These are phyloP conservation scores for Kodamaea restingae DNA, from an alignment of 805 yeast genomes.

Conservation along the genomic window DNA sequence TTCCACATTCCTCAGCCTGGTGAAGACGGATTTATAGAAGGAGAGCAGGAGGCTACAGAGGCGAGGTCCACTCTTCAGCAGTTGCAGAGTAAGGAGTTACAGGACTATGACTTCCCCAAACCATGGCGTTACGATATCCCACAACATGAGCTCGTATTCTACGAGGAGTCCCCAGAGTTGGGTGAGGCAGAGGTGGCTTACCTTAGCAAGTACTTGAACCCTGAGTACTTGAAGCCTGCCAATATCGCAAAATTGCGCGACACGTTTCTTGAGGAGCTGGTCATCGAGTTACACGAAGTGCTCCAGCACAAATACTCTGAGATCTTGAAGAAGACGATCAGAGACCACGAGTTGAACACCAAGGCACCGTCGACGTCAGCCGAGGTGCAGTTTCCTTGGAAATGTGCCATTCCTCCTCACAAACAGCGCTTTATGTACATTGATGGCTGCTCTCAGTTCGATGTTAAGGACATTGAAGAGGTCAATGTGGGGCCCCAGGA, in stretches of 20 bases:
- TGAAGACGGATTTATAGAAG: conserved; percentile 78
- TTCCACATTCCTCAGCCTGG: conserved; percentile 95
- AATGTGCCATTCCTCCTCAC: conserved; percentile 88
- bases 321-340: conserved; percentile 43
- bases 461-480: conserved; percentile 18
- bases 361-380: conserved; percentile 52
- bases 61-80: conserved; percentile 74
- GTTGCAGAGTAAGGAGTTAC: conserved; percentile 68
- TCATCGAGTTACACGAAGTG: conserved; percentile 62
- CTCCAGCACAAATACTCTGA: conserved; percentile 54
- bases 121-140: conserved; percentile 44
- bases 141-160: conserved; percentile 33
- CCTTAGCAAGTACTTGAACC: conserved; percentile 53
- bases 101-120: conserved; percentile 81
- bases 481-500: conserved; percentile 46
- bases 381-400: conserved; percentile 75
- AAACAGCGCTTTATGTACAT: conserved; percentile 83
- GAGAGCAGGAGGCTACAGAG: conserved; percentile 77
- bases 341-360: conserved; percentile 57
- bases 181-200: conserved; percentile 43
- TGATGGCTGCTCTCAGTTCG: conserved; percentile 45
- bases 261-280: conserved; percentile 62
- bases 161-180: conserved; percentile 19
- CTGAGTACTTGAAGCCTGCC: conserved; percentile 35
- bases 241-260: conserved; percentile 41